A percentile compares a stretch with the other conserved stretches of the same genome.
Evolutionary conservation across 2,329 filamentous ascomycete genomes (phyloP).

Genomic region (Aspergillus clavatus): DNA sequence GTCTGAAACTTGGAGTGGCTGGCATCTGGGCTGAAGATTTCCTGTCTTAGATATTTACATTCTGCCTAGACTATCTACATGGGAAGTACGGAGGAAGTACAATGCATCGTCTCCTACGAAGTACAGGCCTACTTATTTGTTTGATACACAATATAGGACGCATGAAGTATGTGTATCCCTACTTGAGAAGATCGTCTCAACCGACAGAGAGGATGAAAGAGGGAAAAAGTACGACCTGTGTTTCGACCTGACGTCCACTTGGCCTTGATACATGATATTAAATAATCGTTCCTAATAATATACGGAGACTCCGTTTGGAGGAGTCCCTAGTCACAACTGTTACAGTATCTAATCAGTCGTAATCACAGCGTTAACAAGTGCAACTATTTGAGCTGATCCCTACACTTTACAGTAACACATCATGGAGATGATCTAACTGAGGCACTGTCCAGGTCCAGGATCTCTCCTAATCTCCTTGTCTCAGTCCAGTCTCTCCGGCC

Average conservation of each 20-base stretch:
- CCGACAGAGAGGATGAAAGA: not conserved
- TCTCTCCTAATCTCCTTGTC: too few species aligned
- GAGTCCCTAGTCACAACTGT: too few species aligned
- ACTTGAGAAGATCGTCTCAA: too few species aligned
- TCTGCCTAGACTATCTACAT: not conserved
- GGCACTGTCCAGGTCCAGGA: not conserved
- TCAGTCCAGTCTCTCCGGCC: too few species aligned
- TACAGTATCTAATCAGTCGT: too few species aligned
- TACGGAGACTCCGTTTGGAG: too few species aligned
- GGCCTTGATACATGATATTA: not conserved
- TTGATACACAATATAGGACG: too few species aligned
- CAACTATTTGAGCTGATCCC: slow-evolving; percentile 5
- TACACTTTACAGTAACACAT: slow-evolving; percentile 11
- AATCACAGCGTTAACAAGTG: too few species aligned
- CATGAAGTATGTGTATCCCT: not conserved
- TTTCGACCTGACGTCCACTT: slow-evolving; percentile 5
- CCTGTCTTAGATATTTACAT: not conserved
- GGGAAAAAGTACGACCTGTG: not conserved
- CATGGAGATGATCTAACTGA: slow-evolving; percentile 1
- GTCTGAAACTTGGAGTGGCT: slow-evolving; percentile 1
- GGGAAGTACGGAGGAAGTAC: too few species aligned
- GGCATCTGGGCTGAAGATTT: slow-evolving; percentile 11
- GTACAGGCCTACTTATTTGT: too few species aligned
- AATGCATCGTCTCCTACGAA: too few species aligned
- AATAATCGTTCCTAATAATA: too few species aligned